phyloP scores from a whole-genome alignment of 495 filamentous ascomycete genomes.

The Hypomontagnella monticulosa region DNA sequence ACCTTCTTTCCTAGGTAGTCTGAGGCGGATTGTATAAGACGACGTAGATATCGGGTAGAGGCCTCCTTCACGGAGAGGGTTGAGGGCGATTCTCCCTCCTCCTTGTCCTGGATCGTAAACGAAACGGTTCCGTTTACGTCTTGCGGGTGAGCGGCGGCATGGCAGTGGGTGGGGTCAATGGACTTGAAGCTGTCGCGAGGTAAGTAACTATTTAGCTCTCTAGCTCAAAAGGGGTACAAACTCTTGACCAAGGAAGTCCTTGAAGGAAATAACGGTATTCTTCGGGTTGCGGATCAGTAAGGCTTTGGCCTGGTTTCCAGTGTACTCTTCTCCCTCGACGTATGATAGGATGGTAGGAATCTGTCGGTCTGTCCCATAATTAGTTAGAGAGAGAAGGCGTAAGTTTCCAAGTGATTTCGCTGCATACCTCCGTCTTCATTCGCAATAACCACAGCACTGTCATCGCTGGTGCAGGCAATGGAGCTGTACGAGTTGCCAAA shows the following conservation, averaged over 20 bases:
- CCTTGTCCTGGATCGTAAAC: conserved; percentile 83
- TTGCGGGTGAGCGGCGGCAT: conserved; percentile 89
- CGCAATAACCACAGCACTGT: conserved; percentile 96
- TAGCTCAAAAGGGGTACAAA: conserved; percentile 49
- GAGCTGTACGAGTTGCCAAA: conserved; percentile 99
- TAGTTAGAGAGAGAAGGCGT: conserved; percentile 16
- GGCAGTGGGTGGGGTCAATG: conserved; percentile 94
- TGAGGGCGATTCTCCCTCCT: conserved; percentile 63
- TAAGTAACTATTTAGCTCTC: conserved; percentile 10
- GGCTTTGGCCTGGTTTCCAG: conserved; percentile 92
- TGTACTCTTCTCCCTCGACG: conserved; percentile 93
- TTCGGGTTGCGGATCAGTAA: conserved; percentile 89
- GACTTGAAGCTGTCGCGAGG: conserved; percentile 74
- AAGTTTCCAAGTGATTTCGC: conserved; percentile 6
- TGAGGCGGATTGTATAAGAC: conserved; percentile 82
- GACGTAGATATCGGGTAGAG: conserved; percentile 84
- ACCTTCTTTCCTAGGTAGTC: conserved; percentile 93
- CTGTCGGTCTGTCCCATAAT: conserved; percentile 77
- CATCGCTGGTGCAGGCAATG: conserved; percentile 90
- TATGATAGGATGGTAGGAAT: conserved; percentile 96
- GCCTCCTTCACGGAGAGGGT: conserved; percentile 84
- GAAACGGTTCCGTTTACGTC: conserved; percentile 76
- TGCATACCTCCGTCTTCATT: conserved; percentile 95
- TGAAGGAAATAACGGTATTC: conserved; percentile 95
- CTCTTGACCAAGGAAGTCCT: conserved; percentile 95